Evolutionary conservation across 306 rosid genomes (phyloP), one percentile per base, ranked within the genome.

Genomic region (Adenanthera pavonina): DNA sequence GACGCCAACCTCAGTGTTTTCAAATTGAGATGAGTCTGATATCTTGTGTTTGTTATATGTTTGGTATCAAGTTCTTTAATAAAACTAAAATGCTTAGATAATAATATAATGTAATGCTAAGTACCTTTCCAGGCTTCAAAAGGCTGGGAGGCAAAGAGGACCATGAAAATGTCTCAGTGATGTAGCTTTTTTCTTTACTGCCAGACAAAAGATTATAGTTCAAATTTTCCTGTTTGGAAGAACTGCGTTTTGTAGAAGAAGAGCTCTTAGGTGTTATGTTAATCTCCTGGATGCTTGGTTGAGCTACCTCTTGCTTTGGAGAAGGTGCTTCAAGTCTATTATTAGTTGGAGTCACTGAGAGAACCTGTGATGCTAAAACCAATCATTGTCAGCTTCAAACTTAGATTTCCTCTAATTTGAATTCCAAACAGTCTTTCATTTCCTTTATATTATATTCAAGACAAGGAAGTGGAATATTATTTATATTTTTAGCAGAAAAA

Each of bases 71-170:
- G 7, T 25, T 59, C 5, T 9, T 53, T 53, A 53, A 53, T 17
- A 53, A 53, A 53, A 17, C 17, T 53, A 5, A 19, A 57, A 57
- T 59, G 10, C 36, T 20, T 59, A 25, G 13, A 25, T 25, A 59
- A 65, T 44, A 48, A 9, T 25, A 66, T 44, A 77, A 17, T 57
- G 60, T 60, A 11, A 61, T 25, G 30, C 30, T 25, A 25, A 33
- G 68, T 75, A 91, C 97, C 92, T 88, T 88, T 66, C 92, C 94
- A 17, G 89, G 88, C 84, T 88, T 88, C 53, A 84, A 71, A 84
- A 92, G 92, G 54, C 81, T 81, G 51, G 86, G 64, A 43, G 97
- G 94, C 78, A 89, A 88, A 82, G 90, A 86, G 33, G 90, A 85
- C 98, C 96, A 92, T 60, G 89, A 59, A 81, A 83, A 67, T 35